Conservation (phyloP, 768 basidiomycete species). For the Macrolepiota dolichaula region DNA sequence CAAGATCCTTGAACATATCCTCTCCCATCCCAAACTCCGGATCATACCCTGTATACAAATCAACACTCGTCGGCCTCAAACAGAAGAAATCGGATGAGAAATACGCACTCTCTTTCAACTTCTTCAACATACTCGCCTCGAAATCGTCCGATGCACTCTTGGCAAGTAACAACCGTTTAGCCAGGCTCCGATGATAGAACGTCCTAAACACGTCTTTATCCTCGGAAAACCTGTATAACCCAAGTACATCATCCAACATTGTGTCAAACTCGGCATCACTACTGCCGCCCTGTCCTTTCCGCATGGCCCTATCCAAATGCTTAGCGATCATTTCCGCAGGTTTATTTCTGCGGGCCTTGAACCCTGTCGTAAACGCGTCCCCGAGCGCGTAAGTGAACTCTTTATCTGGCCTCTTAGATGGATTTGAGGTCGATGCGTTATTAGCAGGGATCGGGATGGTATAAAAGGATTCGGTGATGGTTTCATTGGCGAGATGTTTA, state of each 20-base stretch:
- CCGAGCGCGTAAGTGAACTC: conserved; percentile 65
- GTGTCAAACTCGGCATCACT: conserved; percentile 62
- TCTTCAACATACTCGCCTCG: conserved; percentile 80
- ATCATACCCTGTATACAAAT: conserved; percentile 68
- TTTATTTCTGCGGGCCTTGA: conserved; percentile 73
- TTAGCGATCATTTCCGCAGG: conserved; percentile 94
- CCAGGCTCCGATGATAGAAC: conserved; percentile 85
- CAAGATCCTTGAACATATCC: conserved; percentile 92
- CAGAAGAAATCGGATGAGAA: not conserved
- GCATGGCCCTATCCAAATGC: conserved; percentile 83
- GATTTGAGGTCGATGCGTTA: conserved; percentile 13
- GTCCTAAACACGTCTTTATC: conserved; percentile 94
- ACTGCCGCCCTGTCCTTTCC: conserved; percentile 74
- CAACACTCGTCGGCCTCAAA: not conserved
- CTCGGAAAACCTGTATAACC: conserved; percentile 81
- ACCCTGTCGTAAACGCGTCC: conserved; percentile 72
- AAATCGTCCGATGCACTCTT: conserved; percentile 85
- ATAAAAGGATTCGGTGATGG: conserved; percentile 51
- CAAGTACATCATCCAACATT: conserved; percentile 63
- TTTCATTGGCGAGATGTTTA: conserved; percentile 53
- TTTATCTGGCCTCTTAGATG: conserved; percentile 38
- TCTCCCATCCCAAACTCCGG: conserved; percentile 93
- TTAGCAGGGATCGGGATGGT: not conserved
- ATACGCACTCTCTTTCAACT: conserved; percentile 69
- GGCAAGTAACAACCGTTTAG: conserved; percentile 83